Percentiles rank a stretch among this genome's conserved stretches.
These are phyloP conservation scores for Sanghuangporus weigelae DNA, from an alignment of 1,284 basidiomycete genomes.

Conservation along the genomic window DNA sequence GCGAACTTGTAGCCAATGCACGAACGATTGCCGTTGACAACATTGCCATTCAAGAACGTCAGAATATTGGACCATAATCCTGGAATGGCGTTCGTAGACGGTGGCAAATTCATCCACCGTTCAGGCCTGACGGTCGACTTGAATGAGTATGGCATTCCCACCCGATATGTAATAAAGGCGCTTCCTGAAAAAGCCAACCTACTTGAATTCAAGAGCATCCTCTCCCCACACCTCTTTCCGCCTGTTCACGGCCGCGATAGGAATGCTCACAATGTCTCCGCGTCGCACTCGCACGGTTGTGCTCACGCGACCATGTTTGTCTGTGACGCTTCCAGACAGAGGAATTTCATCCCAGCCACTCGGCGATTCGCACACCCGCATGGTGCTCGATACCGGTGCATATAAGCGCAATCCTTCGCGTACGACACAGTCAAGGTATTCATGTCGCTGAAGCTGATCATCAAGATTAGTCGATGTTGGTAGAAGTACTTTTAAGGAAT, in stretches of 20 bases:
- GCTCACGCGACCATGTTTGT: conserved; percentile 29
- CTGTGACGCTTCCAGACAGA: conserved; percentile 30
- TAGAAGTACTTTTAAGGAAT: conserved; percentile 36
- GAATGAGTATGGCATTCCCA: background rate
- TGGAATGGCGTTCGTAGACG: conserved; percentile 40
- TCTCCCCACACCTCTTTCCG: conserved; percentile 58
- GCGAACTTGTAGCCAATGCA: conserved; percentile 75
- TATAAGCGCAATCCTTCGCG: conserved; percentile 64
- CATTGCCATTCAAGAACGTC: conserved; percentile 57
- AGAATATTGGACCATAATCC: conserved; percentile 60
- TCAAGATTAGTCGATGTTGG: conserved; percentile 23
- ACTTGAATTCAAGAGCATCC: conserved; percentile 62
- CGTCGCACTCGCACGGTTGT: conserved; percentile 39
- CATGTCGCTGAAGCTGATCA: conserved; percentile 36
- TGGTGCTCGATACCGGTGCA: conserved; percentile 60
- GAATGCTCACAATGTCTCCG: conserved; percentile 57
- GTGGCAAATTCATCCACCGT: conserved; percentile 45
- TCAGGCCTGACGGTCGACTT: conserved; percentile 44
- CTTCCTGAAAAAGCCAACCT: conserved; percentile 19
- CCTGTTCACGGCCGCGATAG: conserved; percentile 62
- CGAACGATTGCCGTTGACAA: conserved; percentile 52
- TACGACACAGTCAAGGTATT: conserved; percentile 55
- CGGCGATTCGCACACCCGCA: conserved; percentile 47
- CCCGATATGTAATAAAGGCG: conserved; percentile 12
- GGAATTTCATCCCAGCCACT: conserved; percentile 55